Evolutionary conservation across 1,284 basidiomycete genomes (phyloP).

Genomic region (Schizophyllum commune): DNA sequence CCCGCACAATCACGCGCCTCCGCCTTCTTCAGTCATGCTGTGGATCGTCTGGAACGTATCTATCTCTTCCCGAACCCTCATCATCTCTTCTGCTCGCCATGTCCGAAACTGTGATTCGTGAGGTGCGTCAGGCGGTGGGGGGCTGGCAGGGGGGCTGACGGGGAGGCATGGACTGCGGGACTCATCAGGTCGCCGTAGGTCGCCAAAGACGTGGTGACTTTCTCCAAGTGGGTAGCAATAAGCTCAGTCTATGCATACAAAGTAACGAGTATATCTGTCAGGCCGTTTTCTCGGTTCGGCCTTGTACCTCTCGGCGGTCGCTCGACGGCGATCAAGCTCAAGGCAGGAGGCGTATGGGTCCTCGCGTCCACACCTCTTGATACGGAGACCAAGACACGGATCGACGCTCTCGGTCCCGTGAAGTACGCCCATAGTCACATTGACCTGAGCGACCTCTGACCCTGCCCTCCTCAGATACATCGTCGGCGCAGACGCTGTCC

Average conservation of each 20-base stretch:
- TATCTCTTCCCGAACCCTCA: not conserved
- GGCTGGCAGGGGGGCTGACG: not conserved
- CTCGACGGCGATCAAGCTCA: conserved; percentile 76
- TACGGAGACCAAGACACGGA: conserved; percentile 60
- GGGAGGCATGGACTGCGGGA: not conserved
- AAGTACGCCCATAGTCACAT: conserved; percentile 35
- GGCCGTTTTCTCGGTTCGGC: conserved; percentile 64
- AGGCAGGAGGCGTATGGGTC: conserved; percentile 72
- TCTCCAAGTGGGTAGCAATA: conserved; percentile 45
- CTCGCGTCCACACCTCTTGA: conserved; percentile 81
- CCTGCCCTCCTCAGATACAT: conserved; percentile 43
- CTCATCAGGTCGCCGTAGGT: conserved; percentile 32
- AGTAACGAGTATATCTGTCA: conserved; percentile 17
- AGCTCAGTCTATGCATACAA: not conserved
- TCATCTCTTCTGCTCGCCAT: conserved; percentile 5
- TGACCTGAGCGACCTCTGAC: not conserved
- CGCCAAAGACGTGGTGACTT: conserved; percentile 59
- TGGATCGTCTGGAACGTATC: not conserved
- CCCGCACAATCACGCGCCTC: too few species aligned
- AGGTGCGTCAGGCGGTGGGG: conserved; percentile 19
- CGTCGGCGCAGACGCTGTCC: conserved; percentile 55
- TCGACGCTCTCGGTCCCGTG: conserved; percentile 73
- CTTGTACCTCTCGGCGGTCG: conserved; percentile 72
- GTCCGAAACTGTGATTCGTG: conserved; percentile 36
- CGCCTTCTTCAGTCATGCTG: too few species aligned